Evolutionary conservation across 2,329 filamentous ascomycete species (phyloP), one percentile per base, ranked within the genome.

Genomic region (Biscogniauxia sp.): DNA sequence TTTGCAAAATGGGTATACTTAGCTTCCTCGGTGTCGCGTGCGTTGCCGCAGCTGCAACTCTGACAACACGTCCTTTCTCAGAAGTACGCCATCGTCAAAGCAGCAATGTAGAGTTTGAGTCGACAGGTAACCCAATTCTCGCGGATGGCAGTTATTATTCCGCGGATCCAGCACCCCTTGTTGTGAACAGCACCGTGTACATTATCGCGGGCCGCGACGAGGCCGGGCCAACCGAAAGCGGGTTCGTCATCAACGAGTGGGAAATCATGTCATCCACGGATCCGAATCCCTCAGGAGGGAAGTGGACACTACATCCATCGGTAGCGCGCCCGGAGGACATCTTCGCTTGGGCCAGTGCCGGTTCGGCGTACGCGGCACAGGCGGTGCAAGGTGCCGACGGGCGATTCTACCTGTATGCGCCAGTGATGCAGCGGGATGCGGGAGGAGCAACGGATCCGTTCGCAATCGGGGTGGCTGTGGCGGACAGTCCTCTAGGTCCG

Each of bases 181-280:
- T 77, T 5, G 69, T 75, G 55, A 72, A 73, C 54, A 64, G 73
- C 53, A 75, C 71, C 1, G 65, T 78, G 0, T 77, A 77, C 54
- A 75, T 78, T 20, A 63, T 78, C 20, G 65, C 74, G 0, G 74
- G 75, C 13, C 70, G 73, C 8, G 75, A 77, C 37, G 69, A 72
- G 17, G 75, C 74, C 0, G 68, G 66, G 0, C 59, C 68, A 2
- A 58, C 58, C 11, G 66, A 65, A 6, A 77, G 75, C 37, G 60
- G 65, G 28, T 77, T 76, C 55, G 63, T 69, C 59, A 77, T 78
- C 68, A 73, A 72, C 51, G 70, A 76, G 54, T 78, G 75, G 75
- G 68, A 75, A 50, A 63, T 77, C 17, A 73, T 75, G n/a, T 69
- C 68, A 17, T 68, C 70, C 5, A 62, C 63, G 4, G 67, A 67